Evolutionary conservation across 208 protist species (phyloP).

Genomic region (Acanthamoeba sp.): DNA sequence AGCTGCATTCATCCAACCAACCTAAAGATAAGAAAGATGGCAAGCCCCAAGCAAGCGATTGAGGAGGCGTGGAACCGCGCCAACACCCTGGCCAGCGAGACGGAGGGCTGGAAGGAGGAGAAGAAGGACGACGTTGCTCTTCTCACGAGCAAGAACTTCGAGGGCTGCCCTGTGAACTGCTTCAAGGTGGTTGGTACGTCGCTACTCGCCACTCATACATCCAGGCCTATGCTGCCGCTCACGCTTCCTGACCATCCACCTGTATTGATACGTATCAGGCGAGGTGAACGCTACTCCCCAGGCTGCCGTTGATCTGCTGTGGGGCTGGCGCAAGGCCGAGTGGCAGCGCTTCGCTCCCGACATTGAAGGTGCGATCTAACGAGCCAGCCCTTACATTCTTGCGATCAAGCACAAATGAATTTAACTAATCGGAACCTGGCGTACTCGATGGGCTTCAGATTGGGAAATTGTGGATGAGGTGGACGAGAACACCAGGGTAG

Average conservation of each 20-base stretch:
- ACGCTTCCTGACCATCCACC: not conserved
- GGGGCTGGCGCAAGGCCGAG: not conserved
- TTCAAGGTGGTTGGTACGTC: not conserved
- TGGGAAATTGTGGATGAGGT: not conserved
- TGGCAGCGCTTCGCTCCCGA: not conserved
- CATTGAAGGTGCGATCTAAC: not conserved
- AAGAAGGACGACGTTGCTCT: constrained; percentile 20
- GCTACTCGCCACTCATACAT: not conserved
- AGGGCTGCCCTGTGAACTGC: constrained; percentile 4
- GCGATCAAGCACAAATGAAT: not conserved
- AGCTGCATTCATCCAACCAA: no score
- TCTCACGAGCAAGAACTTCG: constrained; percentile 7
- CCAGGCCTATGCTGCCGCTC: no score
- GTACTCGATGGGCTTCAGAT: not conserved
- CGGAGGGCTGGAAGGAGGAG: not conserved
- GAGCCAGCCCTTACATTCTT: not conserved
- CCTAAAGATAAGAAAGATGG: not conserved
- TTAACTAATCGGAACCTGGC: not conserved
- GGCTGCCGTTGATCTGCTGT: constrained; percentile 6
- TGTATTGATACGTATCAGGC: not conserved
- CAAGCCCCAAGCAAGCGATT: not conserved
- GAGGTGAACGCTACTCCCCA: not conserved
- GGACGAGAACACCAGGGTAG: not conserved
- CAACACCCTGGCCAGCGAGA: not conserved
- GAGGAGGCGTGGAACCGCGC: not conserved